These are phyloP conservation scores for Nannochloris sp. DNA, from an alignment of 139 green algal genomes.

Conservation along the genomic window DNA sequence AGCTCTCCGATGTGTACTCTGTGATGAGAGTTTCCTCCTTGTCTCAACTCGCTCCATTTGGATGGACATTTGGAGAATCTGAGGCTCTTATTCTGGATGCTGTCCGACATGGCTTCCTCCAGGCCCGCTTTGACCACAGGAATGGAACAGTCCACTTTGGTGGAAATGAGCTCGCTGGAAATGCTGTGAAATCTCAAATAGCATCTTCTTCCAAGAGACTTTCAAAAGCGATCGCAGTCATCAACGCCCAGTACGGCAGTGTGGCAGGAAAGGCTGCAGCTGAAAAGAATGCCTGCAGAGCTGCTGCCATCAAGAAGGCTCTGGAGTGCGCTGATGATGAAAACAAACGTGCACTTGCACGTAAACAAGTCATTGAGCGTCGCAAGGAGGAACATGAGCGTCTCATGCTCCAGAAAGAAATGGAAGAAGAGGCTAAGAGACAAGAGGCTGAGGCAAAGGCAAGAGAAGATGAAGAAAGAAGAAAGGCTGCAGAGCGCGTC, in stretches of 20 bases:
- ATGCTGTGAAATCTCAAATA: conserved; percentile 52
- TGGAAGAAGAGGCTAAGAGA: conserved; percentile 64
- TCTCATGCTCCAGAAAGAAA: conserved; percentile 68
- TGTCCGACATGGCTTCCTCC: conserved; percentile 78
- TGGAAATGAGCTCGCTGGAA: conserved; percentile 44
- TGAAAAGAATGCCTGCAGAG: conserved; percentile 13
- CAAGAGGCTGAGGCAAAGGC: conserved; percentile 45
- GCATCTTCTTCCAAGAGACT: conserved; percentile 56
- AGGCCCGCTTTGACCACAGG: conserved; percentile 85
- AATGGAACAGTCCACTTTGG: conserved; percentile 85
- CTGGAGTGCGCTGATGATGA: conserved; percentile 52
- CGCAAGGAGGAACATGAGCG: conserved; percentile 92
- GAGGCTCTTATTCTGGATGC: conserved; percentile 87
- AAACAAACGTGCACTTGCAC: conserved; percentile 62
- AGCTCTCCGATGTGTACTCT: conserved; percentile 78
- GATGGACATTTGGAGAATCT: conserved; percentile 27
- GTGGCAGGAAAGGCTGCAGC: conserved; percentile 8
- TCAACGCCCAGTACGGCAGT: conserved; percentile 10
- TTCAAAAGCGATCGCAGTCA: conserved; percentile 52
- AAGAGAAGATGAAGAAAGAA: conserved; percentile 59
- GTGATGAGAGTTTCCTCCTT: conserved; percentile 55
- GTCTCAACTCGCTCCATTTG: conserved; percentile 59
- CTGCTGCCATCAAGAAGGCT: conserved; percentile 30
- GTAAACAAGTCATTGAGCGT: conserved; percentile 90
- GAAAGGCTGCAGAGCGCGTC: conserved; percentile 40